Base-by-base conservation (phyloP, 352 stramenopile species). In the Pythium sukuiense region DNA sequence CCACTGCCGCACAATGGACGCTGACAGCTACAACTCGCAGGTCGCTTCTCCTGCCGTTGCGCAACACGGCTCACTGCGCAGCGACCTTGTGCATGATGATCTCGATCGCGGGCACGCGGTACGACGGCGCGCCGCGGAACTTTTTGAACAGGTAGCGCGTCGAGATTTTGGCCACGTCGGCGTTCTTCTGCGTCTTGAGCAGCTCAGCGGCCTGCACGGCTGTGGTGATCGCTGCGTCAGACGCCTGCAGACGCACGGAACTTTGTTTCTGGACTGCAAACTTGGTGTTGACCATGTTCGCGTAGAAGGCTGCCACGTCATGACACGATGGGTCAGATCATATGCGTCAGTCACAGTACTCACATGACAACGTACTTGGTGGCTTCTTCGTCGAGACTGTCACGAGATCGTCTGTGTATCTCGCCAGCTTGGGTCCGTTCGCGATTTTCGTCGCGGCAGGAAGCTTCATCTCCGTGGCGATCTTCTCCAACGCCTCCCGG, bases 281-380 rank as follows among this genome's bases (percentile, higher is more conserved):
- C 73, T 93, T 93, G 58, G 80, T 89, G 65, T 77, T 89, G 66
- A 93, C 86, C 58, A 92, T 85, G 60, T 85, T 91, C 20, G 81
- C 85, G 59, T 93, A 93, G 68, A 93, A 92, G 43, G 79, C 84
- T 90, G 55, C 2, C 18, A 50, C 2, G 16, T 8, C 12, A 29
- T 3, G 1, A 29, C 43, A 50, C 20, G 26, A n/a, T 49, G 14
- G n/a, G n/a, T n/a, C n/a, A n/a, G 18, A 26, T n/a, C 14, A 14
- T 26, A 7, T 9, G 8, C 2, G 12, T 8, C 11, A 14, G n/a
- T n/a, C 16, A 57, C 37, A 13, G 18, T 37, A 61, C 1, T 8
- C 26, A 35, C 9, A n/a, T 1, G 6, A 2, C 18, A 27, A 61
- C 64, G 9, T 72, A 91, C 84, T 77, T 73, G 85, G 76, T 11